Evolutionary conservation across 2,329 filamentous ascomycete species (phyloP).

Genomic region (Talaromyces pinophilus): DNA sequence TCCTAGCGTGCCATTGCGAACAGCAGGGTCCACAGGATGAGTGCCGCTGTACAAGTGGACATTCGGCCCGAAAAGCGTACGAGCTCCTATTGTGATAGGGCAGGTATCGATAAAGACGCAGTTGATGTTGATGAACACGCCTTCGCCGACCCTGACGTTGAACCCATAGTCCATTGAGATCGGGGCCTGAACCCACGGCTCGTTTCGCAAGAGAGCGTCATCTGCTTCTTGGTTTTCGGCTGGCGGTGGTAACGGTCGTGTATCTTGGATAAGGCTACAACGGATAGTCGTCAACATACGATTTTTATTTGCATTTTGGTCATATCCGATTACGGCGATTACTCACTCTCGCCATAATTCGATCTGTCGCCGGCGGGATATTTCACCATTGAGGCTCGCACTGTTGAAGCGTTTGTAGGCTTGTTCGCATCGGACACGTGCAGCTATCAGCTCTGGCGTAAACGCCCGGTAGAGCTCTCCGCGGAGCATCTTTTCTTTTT

Average conservation of each 20-base stretch:
- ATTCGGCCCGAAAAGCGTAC: constrained; percentile 77
- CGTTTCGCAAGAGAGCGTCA: constrained; percentile 61
- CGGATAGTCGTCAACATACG: neutral
- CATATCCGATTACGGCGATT: neutral
- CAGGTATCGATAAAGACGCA: constrained; percentile 77
- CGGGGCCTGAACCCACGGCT: constrained; percentile 70
- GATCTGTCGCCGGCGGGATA: constrained; percentile 62
- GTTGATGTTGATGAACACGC: constrained; percentile 75
- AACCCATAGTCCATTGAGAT: constrained; percentile 75
- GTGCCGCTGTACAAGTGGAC: constrained; percentile 73
- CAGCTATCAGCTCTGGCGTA: constrained; percentile 65
- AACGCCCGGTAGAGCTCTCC: constrained; percentile 77
- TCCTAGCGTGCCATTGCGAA: constrained; percentile 73
- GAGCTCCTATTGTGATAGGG: constrained; percentile 70
- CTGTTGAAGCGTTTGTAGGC: constrained; percentile 67
- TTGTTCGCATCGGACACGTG: constrained; percentile 61
- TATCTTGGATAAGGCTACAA: constrained; percentile 63
- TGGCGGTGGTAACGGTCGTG: constrained; percentile 62
- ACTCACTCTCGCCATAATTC: constrained; percentile 73
- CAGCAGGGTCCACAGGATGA: constrained; percentile 73
- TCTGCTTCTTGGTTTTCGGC: constrained; percentile 63
- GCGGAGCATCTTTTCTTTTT: constrained; percentile 56
- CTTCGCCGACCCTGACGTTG: constrained; percentile 69
- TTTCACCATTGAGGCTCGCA: constrained; percentile 50
- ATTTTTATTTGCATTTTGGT: neutral